These are phyloP conservation scores for Pseudocercospora cruenta DNA, from an alignment of 2,329 filamentous ascomycete genomes.

Conservation along the genomic window DNA sequence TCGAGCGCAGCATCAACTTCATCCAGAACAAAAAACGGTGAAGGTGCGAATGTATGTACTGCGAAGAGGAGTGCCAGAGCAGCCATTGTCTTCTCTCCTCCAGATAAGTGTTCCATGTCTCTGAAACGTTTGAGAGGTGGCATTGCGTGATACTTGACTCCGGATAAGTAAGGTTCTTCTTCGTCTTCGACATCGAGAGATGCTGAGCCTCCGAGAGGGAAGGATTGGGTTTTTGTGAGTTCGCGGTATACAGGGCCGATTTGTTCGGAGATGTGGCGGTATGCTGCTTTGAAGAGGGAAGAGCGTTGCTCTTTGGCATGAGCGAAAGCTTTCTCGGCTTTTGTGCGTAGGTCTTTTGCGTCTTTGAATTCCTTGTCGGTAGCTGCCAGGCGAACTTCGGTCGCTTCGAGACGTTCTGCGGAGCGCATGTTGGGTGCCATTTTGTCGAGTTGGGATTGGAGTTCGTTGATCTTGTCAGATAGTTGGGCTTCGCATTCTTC, in stretches of 20 bases:
- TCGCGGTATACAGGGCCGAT: constrained; percentile 95
- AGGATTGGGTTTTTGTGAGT: constrained; percentile 85
- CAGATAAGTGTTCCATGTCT: constrained; percentile 97
- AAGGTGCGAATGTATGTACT: constrained; percentile 93
- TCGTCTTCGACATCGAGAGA: constrained; percentile 95
- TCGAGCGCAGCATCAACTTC: constrained; percentile 98
- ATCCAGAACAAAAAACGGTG: constrained; percentile 96
- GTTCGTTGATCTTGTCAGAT: constrained; percentile 72
- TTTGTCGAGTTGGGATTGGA: constrained; percentile 84
- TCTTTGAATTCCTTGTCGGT: constrained; percentile 90
- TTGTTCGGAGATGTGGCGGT: constrained; percentile 91
- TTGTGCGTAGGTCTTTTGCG: constrained; percentile 73
- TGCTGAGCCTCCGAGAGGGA: constrained; percentile 83
- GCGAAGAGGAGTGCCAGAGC: constrained; percentile 95
- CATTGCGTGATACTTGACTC: constrained; percentile 99
- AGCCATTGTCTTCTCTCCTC: constrained; percentile 98
- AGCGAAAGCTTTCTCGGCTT: constrained; percentile 81
- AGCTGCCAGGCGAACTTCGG: constrained; percentile 78
- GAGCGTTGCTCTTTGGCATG: constrained; percentile 79
- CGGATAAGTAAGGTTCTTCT: constrained; percentile 93
- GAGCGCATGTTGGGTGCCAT: constrained; percentile 97
- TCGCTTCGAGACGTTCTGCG: constrained; percentile 84
- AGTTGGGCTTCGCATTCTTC: constrained; percentile 74
- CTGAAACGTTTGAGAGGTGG: constrained; percentile 96
- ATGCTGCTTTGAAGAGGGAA: constrained; percentile 93